A percentile compares a stretch with the other conserved stretches of the same genome.
These are phyloP conservation scores for Globisporangium middletonii DNA, from an alignment of 352 stramenopile genomes.

Conservation along the genomic window DNA sequence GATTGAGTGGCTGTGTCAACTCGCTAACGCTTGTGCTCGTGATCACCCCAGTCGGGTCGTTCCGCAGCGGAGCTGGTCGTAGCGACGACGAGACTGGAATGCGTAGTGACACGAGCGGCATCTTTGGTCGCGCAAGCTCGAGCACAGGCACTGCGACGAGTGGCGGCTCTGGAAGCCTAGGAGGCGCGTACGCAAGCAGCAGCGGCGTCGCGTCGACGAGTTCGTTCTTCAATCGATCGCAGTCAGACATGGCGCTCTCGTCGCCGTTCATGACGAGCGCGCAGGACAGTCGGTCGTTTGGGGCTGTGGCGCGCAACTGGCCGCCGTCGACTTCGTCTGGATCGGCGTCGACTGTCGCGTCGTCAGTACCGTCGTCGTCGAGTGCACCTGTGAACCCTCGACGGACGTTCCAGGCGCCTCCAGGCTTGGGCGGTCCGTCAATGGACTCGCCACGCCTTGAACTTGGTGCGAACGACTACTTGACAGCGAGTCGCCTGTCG, in stretches of 20 bases:
- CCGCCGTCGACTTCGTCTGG: slow-evolving; percentile 13
- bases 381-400: slow-evolving; percentile 19
- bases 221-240: slow-evolving; percentile 3
- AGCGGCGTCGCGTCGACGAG: slow-evolving; percentile 1
- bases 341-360: slow-evolving; percentile 1
- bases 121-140: slow-evolving; percentile 7
- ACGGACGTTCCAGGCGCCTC: slow-evolving; percentile 38
- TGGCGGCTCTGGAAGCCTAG: not conserved
- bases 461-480: slow-evolving; percentile 6
- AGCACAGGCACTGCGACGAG: not conserved
- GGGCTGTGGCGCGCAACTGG: slow-evolving; percentile 7
- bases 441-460: slow-evolving; percentile 3
- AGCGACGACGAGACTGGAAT: slow-evolving; percentile 6
- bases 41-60: slow-evolving; percentile 2
- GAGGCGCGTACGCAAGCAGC: not conserved
- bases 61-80: slow-evolving; percentile 4
- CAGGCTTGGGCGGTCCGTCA: slow-evolving; percentile 28
- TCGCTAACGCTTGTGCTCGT: not conserved
- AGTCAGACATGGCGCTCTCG: slow-evolving; percentile 1
- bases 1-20: not conserved
- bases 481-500: not conserved
- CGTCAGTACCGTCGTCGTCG: slow-evolving; percentile 7
- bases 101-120: slow-evolving; percentile 2
- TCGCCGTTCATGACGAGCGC: slow-evolving; percentile 9
- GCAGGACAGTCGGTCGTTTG: slow-evolving; percentile 3